These are phyloP conservation scores for Globisporangium cystogenes DNA, from an alignment of 352 stramenopile genomes.

Conservation along the genomic window DNA sequence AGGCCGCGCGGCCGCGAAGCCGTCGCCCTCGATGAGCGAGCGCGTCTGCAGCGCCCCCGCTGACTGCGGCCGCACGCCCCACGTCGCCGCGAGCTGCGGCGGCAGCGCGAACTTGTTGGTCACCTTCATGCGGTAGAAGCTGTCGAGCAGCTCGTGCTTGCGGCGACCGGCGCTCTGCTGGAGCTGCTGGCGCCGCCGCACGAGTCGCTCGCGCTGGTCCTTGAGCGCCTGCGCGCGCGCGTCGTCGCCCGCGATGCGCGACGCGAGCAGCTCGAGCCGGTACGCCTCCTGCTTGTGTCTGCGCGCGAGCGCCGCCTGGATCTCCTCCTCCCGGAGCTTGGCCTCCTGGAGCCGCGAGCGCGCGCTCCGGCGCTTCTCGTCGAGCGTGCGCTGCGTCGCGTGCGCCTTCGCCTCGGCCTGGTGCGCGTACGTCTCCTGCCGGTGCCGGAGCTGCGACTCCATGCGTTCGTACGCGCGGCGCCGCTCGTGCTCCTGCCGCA, in stretches of 20 bases:
- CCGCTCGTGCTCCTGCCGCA: constrained; percentile 42
- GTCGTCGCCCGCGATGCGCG: constrained; percentile 64
- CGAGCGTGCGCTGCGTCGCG: constrained; percentile 41
- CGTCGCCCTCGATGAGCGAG: constrained; percentile 24
- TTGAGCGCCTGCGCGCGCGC: constrained; percentile 46
- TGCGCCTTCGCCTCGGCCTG: constrained; percentile 54
- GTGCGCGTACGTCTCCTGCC: constrained; percentile 28
- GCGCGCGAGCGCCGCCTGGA: constrained; percentile 44
- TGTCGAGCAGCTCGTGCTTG: constrained; percentile 72
- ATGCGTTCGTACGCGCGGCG: constrained; percentile 54
- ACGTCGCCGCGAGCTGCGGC: constrained; percentile 35
- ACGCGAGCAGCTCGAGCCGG: constrained; percentile 40
- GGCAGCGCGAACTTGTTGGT: constrained; percentile 70
- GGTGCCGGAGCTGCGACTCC: constrained; percentile 41
- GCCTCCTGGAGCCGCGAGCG: constrained; percentile 56
- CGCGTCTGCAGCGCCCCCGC: constrained; percentile 26
- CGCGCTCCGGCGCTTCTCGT: constrained; percentile 43
- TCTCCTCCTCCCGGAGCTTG: constrained; percentile 75
- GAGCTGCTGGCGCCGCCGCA: constrained; percentile 60
- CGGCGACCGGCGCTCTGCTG: constrained; percentile 51
- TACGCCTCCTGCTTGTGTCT: constrained; percentile 69
- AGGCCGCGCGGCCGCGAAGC: constrained; percentile 16
- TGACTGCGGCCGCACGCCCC: constrained; percentile 28
- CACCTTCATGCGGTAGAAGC: constrained; percentile 80
- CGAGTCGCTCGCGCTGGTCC: constrained; percentile 40